These are phyloP conservation scores for Penicillium freii DNA, from an alignment of 2,329 filamentous ascomycete species.

Conservation along the genomic window DNA sequence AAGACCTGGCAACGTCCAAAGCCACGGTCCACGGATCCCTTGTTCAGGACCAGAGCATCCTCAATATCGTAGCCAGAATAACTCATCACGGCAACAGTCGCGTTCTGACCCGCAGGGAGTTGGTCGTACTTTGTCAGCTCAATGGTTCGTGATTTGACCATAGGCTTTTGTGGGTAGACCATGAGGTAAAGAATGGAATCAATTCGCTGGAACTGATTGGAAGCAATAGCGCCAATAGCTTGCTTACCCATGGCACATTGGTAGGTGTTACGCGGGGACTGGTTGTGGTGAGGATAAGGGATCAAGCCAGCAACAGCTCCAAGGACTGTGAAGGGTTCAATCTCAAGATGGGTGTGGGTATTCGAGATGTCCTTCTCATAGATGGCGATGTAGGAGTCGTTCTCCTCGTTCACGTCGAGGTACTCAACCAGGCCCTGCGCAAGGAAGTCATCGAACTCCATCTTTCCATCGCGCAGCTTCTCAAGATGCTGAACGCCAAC, in stretches of 20 bases:
- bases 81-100: constrained; percentile 97
- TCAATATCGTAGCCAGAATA: constrained; percentile 99
- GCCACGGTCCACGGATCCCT: constrained; percentile 88
- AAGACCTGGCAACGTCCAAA: constrained; percentile 98
- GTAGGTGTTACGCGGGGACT: constrained; percentile 97
- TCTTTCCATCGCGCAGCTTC: constrained; percentile 75
- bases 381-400: constrained; percentile 88
- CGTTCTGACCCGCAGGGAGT: constrained; percentile 92
- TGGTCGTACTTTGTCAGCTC: constrained; percentile 97
- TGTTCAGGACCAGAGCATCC: constrained; percentile 94
- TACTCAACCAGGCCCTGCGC: constrained; percentile 91
- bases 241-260: constrained; percentile 99
- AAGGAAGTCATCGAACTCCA: constrained; percentile 92
- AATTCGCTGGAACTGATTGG: constrained; percentile 96
- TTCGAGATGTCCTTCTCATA: constrained; percentile 81
- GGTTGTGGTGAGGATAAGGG: constrained; percentile 97
- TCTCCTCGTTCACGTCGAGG: constrained; percentile 96
- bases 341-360: constrained; percentile 89
- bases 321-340: constrained; percentile 95
- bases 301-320: constrained; percentile 95
- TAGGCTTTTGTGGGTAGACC: constrained; percentile 94
- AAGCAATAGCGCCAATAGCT: constrained; percentile 96
- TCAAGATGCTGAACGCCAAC: constrained; percentile 76
- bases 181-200: constrained; percentile 94
- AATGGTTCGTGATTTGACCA: constrained; percentile 96